These are phyloP conservation scores for Stropharia rugosoannulata DNA, from an alignment of 768 basidiomycete species.

Conservation along the genomic window DNA sequence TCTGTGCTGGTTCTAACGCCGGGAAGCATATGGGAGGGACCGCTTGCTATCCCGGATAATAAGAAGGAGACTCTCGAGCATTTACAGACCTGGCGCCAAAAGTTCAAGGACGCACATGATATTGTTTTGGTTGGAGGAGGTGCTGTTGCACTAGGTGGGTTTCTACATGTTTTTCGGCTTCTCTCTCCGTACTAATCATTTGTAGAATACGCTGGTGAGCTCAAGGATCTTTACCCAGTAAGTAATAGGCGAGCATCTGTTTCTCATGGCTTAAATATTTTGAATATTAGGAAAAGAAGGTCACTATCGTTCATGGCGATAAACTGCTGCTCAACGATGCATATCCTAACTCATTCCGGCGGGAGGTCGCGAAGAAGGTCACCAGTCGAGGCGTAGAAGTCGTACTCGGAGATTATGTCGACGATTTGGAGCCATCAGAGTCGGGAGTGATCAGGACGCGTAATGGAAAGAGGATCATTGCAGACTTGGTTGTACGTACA, in stretches of 20 bases:
- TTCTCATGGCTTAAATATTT: not conserved
- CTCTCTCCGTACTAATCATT: slow-evolving; percentile 11
- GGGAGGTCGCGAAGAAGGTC: slow-evolving; percentile 40
- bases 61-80: slow-evolving; percentile 24
- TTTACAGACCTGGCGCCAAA: slow-evolving; percentile 25
- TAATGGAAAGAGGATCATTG: slow-evolving; percentile 45
- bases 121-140: slow-evolving; percentile 59
- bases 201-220: slow-evolving; percentile 41
- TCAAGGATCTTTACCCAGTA: slow-evolving; percentile 40
- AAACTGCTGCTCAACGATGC: slow-evolving; percentile 50
- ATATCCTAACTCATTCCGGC: slow-evolving; percentile 56
- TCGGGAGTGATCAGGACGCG: slow-evolving; percentile 45
- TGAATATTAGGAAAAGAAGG: slow-evolving; percentile 36
- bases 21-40: slow-evolving; percentile 54
- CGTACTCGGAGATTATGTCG: slow-evolving; percentile 53
- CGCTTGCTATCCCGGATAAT: slow-evolving; percentile 40
- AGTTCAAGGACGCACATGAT: slow-evolving; percentile 36
- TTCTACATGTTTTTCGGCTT: not conserved
- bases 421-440: slow-evolving; percentile 35
- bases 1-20: slow-evolving; percentile 57
- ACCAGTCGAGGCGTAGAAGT: slow-evolving; percentile 46
- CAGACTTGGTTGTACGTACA: slow-evolving; percentile 58
- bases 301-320: slow-evolving; percentile 66
- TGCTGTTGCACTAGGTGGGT: slow-evolving; percentile 48
- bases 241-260: slow-evolving; percentile 16